Evolutionary conservation across 805 yeast genomes (phyloP), one percentile per base, ranked within the genome.

Genomic region (Sugiyamaella valdiviana): DNA sequence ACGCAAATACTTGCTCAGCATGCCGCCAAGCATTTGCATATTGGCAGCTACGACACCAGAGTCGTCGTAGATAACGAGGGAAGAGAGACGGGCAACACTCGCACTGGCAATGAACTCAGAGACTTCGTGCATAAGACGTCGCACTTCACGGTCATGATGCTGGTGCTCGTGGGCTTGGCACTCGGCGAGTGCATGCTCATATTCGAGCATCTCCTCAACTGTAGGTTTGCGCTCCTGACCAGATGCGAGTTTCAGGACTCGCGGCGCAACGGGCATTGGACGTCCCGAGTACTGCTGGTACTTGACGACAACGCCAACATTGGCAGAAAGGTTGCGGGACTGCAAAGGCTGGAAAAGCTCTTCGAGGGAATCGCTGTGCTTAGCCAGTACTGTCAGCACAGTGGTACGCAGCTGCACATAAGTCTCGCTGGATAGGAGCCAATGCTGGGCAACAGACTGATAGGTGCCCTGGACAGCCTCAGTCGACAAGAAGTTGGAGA

Each of bases 61-160:
- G 6, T 29, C 36, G 21, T 41, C 44, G 21, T 41, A 41, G n/a
- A 41, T 14, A n/a, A 32, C 26, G 21, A 41, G 36, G 22, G 9
- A 14, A 14, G 12, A 12, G 9, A 41, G 10, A 15, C n/a, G 21
- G 14, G 36, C 26, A 12, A 15, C 21, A n/a, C 22, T 15, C n/a
- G 36, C 14, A 15, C 12, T 10, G 6, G 26, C 17, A 2, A 15
- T 16, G 5, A 9, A 29, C 5, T 15, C 29, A 15, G 36, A 36
- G 2, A 32, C 44, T 20, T 17, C 19, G 17, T 9, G 4, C 14
- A 41, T 17, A n/a, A 16, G 15, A 14, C 26, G 22, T 5, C 10
- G 36, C 20, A 24, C 20, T 6, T 20, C 20, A 10, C 10, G 22
- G n/a, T 2, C 14, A 16, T 23, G 20, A 6, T 26, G 17, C 5